Base-by-base conservation (phyloP, 164 flowering plant species). In the Berberis vulgaris region DNA sequence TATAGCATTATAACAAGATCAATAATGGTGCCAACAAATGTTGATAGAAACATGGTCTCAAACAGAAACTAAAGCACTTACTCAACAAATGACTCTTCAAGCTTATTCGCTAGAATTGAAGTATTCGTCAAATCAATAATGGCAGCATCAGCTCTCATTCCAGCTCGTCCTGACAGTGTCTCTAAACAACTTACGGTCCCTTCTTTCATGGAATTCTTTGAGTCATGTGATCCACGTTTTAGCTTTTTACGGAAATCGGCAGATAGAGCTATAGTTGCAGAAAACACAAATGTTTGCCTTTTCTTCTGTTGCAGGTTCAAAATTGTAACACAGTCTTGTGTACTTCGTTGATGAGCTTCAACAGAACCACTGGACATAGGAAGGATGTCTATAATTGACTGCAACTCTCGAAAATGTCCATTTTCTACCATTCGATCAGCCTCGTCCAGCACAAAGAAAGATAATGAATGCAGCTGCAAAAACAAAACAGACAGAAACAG, bases 361-460 rank as follows among this genome's bases (percentile, higher is more conserved):
- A 40, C 54, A 61, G 83, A 67, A 49, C 63, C 71, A 65, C 61
- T 71, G 38, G 67, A 45, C 70, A 68, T 59, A 1, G 98, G 98
- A 72, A 92, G 91, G 87, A 86, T 82, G 72, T 92, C 98, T 65
- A 92, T 81, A 61, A 92, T 89, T 59, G 93, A 89, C 69, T 89
- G 95, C 75, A 92, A 74, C 78, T 92, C 95, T 47, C 67, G 96
- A 66, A 89, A 92, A 72, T 92, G 98, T 2, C 98, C 98, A 71
- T 69, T 73, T 76, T 92, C 89, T 60, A 92, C 76, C 98, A 92
- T 92, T 45, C 98, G 82, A 79, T 92, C 98, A 69, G 98, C 98
- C 80, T 92, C 96, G 67, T 92, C 98, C 75, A 92, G 76, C 68
- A 92, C 96, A 79, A 89, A 92, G 74, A 92, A 92, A 44, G 98